phyloP scores from a whole-genome alignment of 176 grass and related monocot species.

The Typha latifolia region DNA sequence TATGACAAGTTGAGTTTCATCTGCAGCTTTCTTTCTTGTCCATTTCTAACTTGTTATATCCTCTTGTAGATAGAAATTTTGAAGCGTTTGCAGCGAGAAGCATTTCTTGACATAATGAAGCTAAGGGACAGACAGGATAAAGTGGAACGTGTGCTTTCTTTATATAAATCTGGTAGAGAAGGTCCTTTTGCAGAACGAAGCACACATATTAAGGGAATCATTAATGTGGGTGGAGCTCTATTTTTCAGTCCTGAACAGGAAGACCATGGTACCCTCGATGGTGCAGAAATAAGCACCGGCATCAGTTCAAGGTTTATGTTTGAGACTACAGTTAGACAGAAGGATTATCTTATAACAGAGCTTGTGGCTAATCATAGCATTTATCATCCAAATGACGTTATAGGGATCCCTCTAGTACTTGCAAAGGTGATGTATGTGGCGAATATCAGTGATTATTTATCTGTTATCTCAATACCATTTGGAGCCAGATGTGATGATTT shows the following conservation, averaged over 20 bases:
- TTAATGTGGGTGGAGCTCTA: constrained; percentile 35
- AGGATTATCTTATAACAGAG: constrained; percentile 62
- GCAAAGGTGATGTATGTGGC: constrained; percentile 74
- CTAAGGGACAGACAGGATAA: constrained; percentile 75
- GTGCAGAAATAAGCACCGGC: constrained; percentile 32
- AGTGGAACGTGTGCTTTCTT: constrained; percentile 45
- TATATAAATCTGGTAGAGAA: constrained; percentile 38
- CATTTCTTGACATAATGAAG: constrained; percentile 71
- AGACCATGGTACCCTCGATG: constrained; percentile 1
- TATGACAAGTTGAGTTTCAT: no score
- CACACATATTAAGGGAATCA: constrained; percentile 52
- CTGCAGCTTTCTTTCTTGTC: not conserved
- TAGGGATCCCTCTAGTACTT: constrained; percentile 51
- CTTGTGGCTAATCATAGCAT: constrained; percentile 30
- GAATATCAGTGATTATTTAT: constrained; percentile 40
- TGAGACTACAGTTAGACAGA: constrained; percentile 50
- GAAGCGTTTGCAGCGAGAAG: constrained; percentile 67
- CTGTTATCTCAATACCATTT: constrained; percentile 45
- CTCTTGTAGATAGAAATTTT: constrained; percentile 49
- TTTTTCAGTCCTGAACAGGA: constrained; percentile 9
- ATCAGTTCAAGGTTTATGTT: constrained; percentile 63
- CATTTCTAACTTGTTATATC: not conserved
- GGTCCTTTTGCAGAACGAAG: constrained; percentile 42
- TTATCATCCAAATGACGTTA: constrained; percentile 30
- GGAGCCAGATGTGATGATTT: constrained; percentile 82